Base-by-base conservation (phyloP, 192 early-diverging fungal species). In the Coemansia aciculifera region DNA sequence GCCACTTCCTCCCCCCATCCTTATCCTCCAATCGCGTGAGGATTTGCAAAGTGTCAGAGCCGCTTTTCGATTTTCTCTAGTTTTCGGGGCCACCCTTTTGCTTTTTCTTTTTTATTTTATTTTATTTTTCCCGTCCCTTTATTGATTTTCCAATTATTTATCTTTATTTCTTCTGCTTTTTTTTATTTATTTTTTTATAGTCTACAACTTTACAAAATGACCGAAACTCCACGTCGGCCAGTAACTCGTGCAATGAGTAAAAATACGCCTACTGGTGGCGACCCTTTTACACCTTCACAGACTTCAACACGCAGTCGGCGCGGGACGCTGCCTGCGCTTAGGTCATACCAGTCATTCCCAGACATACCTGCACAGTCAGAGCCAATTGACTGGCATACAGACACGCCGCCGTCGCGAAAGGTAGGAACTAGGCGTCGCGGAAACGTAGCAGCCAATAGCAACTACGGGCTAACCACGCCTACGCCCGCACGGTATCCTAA, bases 271-370 rank as follows among this genome's bases (percentile, higher is more conserved):
- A 39, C 38, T 1, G 29, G 57, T 38, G 72, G 60, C 31, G 72
- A 68, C 42, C 19, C 15, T n/a, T 44, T 38, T 40, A 34, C 34
- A 37, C 11, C 27, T 23, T 24, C 19, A 29, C 65, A 23, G 49
- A 27, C 19, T 9, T 42, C 66, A 29, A 40, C 36, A 1, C 48
- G 46, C 61, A 57, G 46, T 23, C 64, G 31, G 64, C 72, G 57
- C 46, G 60, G 60, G 52, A 63, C 68, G 9, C 32, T 39, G 21
- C 11, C 63, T 5, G 44, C 23, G 7, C 71, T 76, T 38, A 51
- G 74, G n/a, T 54, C 79, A 4, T 77, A 52, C 29, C 52, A 68
- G 31, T 78, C 81, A 52, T 78, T 83, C n/a, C 81, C 75, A 0
- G 63, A 76, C 38, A 52, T 83, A 36, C 44, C 66, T 2, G 19